A percentile compares a stretch with the other conserved stretches of the same genome.
phyloP scores from a whole-genome alignment of 2,329 filamentous ascomycete genomes.

The Gnomoniopsis sp. region DNA sequence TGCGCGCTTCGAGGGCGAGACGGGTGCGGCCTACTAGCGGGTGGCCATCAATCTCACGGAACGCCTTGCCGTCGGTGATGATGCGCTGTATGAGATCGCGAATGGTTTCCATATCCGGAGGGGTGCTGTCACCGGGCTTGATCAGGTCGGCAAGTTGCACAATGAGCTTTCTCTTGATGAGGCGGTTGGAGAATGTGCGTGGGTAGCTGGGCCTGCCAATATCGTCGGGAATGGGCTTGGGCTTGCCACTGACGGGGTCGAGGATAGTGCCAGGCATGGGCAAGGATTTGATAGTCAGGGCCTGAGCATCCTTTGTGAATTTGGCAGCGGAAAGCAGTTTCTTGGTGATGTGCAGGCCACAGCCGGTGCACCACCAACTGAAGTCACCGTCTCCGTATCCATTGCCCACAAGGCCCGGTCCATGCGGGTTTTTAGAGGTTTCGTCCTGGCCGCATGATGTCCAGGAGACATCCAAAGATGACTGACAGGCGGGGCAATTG shows the following conservation, averaged over 20 bases:
- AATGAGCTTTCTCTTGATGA: constrained; percentile 47
- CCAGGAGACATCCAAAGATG: constrained; percentile 50
- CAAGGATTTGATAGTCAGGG: constrained; percentile 39
- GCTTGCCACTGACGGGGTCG: constrained; percentile 47
- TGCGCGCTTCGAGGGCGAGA: constrained; percentile 27
- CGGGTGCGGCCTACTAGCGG: constrained; percentile 19
- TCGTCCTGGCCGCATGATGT: constrained; percentile 46
- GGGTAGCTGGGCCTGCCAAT: constrained; percentile 21
- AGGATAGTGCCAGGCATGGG: constrained; percentile 70
- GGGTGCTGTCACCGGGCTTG: constrained; percentile 22
- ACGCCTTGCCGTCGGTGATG: constrained; percentile 32
- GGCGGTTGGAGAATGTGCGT: constrained; percentile 54
- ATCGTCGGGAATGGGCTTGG: constrained; percentile 30
- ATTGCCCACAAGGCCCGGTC: constrained; percentile 38
- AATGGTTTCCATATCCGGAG: constrained; percentile 48
- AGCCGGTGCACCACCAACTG: constrained; percentile 44
- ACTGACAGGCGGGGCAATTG: constrained; percentile 53
- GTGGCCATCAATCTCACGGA: constrained; percentile 39
- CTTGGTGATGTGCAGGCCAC: constrained; percentile 48
- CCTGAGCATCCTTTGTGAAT: constrained; percentile 54
- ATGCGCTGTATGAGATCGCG: constrained; percentile 46
- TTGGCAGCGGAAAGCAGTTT: constrained; percentile 59
- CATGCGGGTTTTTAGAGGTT: constrained; percentile 25
- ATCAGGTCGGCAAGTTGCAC: constrained; percentile 38
- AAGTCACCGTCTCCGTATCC: constrained; percentile 63